These are phyloP conservation scores for Penicillium nucicola DNA, from an alignment of 495 filamentous ascomycete genomes.

Conservation along the genomic window DNA sequence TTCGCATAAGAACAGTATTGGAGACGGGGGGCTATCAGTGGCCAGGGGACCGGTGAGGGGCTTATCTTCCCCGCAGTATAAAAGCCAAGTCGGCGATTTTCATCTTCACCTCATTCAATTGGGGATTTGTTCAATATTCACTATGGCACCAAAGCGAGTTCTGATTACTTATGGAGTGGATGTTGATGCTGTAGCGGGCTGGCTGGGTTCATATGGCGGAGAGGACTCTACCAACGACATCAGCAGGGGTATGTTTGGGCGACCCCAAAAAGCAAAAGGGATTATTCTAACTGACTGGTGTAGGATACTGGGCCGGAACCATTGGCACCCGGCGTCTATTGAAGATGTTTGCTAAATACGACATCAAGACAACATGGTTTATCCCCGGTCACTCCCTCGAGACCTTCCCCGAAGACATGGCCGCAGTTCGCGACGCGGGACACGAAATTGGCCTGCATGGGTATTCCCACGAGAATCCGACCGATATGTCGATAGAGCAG, in stretches of 20 bases:
- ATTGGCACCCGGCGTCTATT: constrained; percentile 67
- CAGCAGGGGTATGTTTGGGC: constrained; percentile 42
- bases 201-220: constrained; percentile 68
- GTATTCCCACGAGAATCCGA: constrained; percentile 74
- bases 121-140: neutral
- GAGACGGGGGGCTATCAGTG: neutral
- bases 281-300: constrained; percentile 8
- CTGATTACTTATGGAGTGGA: constrained; percentile 56
- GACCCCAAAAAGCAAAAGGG: neutral
- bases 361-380: constrained; percentile 80
- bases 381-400: constrained; percentile 78
- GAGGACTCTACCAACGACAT: constrained; percentile 67
- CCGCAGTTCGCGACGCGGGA: constrained; percentile 66
- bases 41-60: constrained; percentile 9
- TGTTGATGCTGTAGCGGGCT: constrained; percentile 69
- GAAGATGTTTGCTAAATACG: constrained; percentile 73
- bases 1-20: no score
- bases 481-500: constrained; percentile 72
- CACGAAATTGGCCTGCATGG: constrained; percentile 77
- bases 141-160: constrained; percentile 46
- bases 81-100: neutral
- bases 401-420: constrained; percentile 73
- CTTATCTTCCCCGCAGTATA: constrained; percentile 13
- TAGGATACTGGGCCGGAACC: constrained; percentile 69
- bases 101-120: neutral